phyloP scores from a whole-genome alignment of 2,329 filamentous ascomycete species.

The Aspergillus puulaauensis region DNA sequence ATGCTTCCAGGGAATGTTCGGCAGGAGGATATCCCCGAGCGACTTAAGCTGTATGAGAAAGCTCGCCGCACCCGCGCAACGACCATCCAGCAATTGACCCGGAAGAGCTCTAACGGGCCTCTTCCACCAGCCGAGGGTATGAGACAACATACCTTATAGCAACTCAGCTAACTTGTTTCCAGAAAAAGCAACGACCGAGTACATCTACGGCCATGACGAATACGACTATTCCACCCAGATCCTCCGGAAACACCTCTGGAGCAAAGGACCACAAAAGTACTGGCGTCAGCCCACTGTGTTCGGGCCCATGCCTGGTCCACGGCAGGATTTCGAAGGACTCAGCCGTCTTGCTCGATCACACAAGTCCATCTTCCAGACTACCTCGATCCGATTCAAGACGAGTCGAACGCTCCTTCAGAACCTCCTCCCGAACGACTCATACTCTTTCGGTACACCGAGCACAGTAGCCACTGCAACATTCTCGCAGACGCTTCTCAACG shows the following conservation, averaged over 20 bases:
- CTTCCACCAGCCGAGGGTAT: conserved; percentile 19
- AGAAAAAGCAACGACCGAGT: conserved; percentile 28
- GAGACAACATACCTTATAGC: background rate
- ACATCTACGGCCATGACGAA: conserved; percentile 61
- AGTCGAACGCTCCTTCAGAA: conserved; percentile 51
- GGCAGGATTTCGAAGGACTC: conserved; percentile 33
- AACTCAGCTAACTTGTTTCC: background rate
- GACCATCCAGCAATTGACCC: conserved; percentile 55
- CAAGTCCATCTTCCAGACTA: conserved; percentile 45
- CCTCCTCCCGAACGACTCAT: conserved; percentile 46
- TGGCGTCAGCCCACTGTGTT: conserved; percentile 50
- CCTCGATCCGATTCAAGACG: conserved; percentile 52
- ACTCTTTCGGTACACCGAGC: conserved; percentile 44
- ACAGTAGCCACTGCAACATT: conserved; percentile 48
- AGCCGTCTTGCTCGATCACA: conserved; percentile 23
- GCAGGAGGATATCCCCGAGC: conserved; percentile 50
- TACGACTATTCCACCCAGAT: conserved; percentile 54
- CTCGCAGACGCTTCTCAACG: conserved; percentile 45
- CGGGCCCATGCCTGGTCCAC: conserved; percentile 48
- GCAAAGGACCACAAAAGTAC: conserved; percentile 43
- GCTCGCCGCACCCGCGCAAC: conserved; percentile 59
- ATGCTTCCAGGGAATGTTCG: conserved; percentile 53
- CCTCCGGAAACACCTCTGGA: conserved; percentile 48
- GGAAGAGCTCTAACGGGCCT: conserved; percentile 40
- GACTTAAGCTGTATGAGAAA: conserved; percentile 60